Evolutionary conservation across 306 rosid species (phyloP).

Genomic region (Pueraria montana): DNA sequence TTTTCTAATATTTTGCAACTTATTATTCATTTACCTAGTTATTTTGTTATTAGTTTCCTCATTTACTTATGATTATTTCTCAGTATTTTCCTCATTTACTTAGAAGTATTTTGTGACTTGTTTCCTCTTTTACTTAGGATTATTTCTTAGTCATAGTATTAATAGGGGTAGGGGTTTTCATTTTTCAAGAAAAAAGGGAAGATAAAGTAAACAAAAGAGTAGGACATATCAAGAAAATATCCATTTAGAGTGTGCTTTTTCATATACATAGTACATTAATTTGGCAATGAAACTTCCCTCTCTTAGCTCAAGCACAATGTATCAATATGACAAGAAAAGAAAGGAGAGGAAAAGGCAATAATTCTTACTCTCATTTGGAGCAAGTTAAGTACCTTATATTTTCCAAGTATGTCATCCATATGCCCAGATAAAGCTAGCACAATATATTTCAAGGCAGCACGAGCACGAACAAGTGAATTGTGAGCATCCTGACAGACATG

Average conservation of each 20-base stretch:
- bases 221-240: neutral
- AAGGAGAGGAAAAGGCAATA: neutral
- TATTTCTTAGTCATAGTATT: neutral
- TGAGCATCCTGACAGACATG: slow-evolving; percentile 69
- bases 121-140: neutral
- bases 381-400: slow-evolving; percentile 75
- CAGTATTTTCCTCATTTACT: neutral
- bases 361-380: neutral
- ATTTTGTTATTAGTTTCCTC: neutral
- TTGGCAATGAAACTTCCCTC: neutral
- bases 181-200: neutral
- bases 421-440: slow-evolving; percentile 94
- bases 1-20: too few species aligned
- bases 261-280: slow-evolving; percentile 5
- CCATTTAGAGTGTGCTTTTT: neutral
- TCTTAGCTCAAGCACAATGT: slow-evolving; percentile 1
- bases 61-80: neutral
- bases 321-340: slow-evolving; percentile 1
- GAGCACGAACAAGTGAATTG: slow-evolving; percentile 68
- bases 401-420: slow-evolving; percentile 84
- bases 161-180: neutral
- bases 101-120: neutral
- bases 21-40: neutral
- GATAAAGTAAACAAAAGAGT: neutral
- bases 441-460: slow-evolving; percentile 87